Percentiles rank a stretch among this genome's conserved stretches.
These are phyloP conservation scores for Millerozyma miso DNA, from an alignment of 805 yeast genomes.

Conservation along the genomic window DNA sequence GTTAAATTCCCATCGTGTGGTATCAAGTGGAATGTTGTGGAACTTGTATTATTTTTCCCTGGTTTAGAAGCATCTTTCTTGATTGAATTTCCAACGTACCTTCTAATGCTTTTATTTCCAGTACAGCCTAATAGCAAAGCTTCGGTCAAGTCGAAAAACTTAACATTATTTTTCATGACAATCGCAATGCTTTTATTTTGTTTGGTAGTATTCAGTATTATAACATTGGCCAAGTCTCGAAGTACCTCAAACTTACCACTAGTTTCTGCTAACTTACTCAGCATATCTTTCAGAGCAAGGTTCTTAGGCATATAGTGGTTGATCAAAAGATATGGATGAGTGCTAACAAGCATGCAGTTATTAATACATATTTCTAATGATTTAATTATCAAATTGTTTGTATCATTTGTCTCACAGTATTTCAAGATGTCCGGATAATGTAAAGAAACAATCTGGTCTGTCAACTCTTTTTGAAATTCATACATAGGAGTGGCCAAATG, in stretches of 20 bases:
- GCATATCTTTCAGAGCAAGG: constrained; percentile 65
- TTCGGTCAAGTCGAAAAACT: constrained; percentile 66
- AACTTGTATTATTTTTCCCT: constrained; percentile 6
- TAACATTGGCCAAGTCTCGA: constrained; percentile 55
- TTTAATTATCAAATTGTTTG: constrained; percentile 56
- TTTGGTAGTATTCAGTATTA: constrained; percentile 33
- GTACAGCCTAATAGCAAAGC: constrained; percentile 61
- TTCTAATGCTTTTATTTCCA: constrained; percentile 43
- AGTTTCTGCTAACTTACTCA: constrained; percentile 65
- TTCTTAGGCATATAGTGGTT: constrained; percentile 84
- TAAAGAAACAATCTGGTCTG: constrained; percentile 85
- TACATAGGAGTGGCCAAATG: constrained; percentile 78
- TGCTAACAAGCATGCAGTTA: constrained; percentile 74
- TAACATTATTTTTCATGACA: constrained; percentile 62
- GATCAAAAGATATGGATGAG: constrained; percentile 85
- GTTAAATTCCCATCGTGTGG: constrained; percentile 31
- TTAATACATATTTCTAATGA: constrained; percentile 70
- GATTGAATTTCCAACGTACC: constrained; percentile 61
- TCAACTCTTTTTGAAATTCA: constrained; percentile 80
- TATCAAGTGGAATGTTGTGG: constrained; percentile 37
- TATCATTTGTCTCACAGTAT: constrained; percentile 65
- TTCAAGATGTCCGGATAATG: constrained; percentile 89
- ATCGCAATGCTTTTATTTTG: constrained; percentile 54
- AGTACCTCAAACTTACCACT: constrained; percentile 81
- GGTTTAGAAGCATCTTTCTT: constrained; percentile 37